These are phyloP conservation scores for Phytophthora chlamydospora DNA, from an alignment of 352 stramenopile species.

Conservation along the genomic window DNA sequence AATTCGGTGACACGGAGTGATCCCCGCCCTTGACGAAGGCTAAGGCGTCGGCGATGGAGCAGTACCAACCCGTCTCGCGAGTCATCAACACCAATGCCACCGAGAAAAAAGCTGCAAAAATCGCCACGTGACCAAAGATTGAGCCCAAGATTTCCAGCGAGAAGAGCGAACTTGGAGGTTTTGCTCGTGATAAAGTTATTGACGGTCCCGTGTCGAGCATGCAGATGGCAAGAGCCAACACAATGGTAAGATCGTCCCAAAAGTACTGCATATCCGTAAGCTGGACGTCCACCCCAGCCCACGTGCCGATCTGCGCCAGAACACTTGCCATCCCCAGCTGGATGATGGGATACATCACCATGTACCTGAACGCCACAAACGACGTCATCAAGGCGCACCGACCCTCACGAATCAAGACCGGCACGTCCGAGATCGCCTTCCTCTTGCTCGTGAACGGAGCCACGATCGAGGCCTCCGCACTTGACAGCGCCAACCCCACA, in stretches of 20 bases:
- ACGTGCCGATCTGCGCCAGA: conserved; percentile 34
- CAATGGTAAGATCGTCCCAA: conserved; percentile 61
- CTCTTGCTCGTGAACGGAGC: conserved; percentile 88
- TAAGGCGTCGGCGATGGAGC: conserved; percentile 31
- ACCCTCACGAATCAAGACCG: conserved; percentile 81
- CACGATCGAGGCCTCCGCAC: conserved; percentile 85
- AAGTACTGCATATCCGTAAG: conserved; percentile 69
- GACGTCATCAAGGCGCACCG: conserved; percentile 75
- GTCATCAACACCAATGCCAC: conserved; percentile 29
- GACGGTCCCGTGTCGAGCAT: conserved; percentile 64
- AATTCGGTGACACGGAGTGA: conserved; percentile 14
- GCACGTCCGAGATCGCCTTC: conserved; percentile 76
- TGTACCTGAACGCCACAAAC: conserved; percentile 50
- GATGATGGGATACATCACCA: conserved; percentile 63
- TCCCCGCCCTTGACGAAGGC: conserved; percentile 11
- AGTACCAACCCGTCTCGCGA: conserved; percentile 44
- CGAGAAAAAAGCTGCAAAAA: conserved; percentile 51
- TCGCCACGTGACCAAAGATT: conserved; percentile 43
- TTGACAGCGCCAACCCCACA: conserved; percentile 83
- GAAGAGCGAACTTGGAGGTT: conserved; percentile 57
- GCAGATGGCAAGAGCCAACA: conserved; percentile 52
- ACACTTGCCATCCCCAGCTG: conserved; percentile 58
- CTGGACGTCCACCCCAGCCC: conserved; percentile 38
- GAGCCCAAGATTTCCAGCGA: conserved; percentile 51
- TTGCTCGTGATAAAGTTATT: conserved; percentile 34